phyloP scores from a whole-genome alignment of 352 stramenopile genomes.

The Elongisporangium undulatum region DNA sequence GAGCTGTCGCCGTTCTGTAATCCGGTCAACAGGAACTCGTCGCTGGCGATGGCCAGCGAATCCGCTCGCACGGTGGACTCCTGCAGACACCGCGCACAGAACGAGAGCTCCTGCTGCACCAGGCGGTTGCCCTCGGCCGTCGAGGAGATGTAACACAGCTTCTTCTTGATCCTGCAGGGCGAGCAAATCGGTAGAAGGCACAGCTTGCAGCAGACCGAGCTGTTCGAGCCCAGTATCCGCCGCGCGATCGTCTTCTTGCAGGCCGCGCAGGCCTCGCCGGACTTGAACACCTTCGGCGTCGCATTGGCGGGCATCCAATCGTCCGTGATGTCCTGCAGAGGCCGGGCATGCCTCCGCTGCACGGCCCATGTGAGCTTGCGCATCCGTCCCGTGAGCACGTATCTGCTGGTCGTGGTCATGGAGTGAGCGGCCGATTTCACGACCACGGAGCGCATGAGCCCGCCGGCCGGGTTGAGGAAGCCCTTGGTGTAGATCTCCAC shows the following conservation, averaged over 20 bases:
- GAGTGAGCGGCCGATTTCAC: constrained; percentile 22
- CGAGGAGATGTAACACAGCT: constrained; percentile 23
- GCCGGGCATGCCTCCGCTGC: constrained; percentile 1
- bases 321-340: constrained; percentile 8
- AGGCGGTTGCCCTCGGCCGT: constrained; percentile 11
- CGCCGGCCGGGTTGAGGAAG: constrained; percentile 22
- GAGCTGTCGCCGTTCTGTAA: background rate
- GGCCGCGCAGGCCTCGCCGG: background rate
- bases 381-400: constrained; percentile 50
- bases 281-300: background rate
- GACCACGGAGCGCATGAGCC: constrained; percentile 28
- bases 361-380: constrained; percentile 66
- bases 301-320: constrained; percentile 4
- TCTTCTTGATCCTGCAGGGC: constrained; percentile 24
- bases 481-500: constrained; percentile 47
- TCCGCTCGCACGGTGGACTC: constrained; percentile 11
- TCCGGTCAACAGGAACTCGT: constrained; percentile 12
- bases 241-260: background rate
- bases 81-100: constrained; percentile 22
- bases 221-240: background rate
- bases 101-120: constrained; percentile 22
- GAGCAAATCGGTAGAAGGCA: constrained; percentile 35
- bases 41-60: constrained; percentile 12
- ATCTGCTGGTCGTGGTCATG: constrained; percentile 24
- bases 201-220: constrained; percentile 16